Evolutionary conservation across 2,329 filamentous ascomycete genomes (phyloP).

Genomic region (Paecilomyces sp.): DNA sequence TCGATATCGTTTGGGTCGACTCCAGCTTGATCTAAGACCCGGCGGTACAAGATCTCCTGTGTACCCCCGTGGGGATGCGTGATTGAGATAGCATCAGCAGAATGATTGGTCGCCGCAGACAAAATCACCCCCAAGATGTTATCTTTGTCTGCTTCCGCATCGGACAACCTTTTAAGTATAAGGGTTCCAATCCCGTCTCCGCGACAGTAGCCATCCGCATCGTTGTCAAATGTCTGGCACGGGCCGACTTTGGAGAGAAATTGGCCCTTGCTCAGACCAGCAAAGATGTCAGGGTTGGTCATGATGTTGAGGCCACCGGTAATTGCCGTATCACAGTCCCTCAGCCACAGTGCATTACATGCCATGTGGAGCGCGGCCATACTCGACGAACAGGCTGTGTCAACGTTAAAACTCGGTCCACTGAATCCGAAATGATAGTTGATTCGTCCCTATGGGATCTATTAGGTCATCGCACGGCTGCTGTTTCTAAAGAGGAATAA

Average conservation of each 20-base stretch:
- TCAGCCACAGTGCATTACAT: slow-evolving; percentile 65
- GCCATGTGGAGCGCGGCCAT: slow-evolving; percentile 64
- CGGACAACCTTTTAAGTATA: slow-evolving; percentile 71
- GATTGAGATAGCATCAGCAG: slow-evolving; percentile 72
- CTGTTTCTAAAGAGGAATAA: background rate
- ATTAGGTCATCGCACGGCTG: background rate
- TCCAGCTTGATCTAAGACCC: slow-evolving; percentile 64
- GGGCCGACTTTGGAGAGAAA: slow-evolving; percentile 70
- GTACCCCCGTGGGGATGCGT: slow-evolving; percentile 74
- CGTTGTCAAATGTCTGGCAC: slow-evolving; percentile 75
- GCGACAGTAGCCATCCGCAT: slow-evolving; percentile 75
- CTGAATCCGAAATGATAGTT: slow-evolving; percentile 72
- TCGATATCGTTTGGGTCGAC: slow-evolving; percentile 69
- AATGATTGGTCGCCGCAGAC: slow-evolving; percentile 72
- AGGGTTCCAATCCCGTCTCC: slow-evolving; percentile 69
- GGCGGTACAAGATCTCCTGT: slow-evolving; percentile 63
- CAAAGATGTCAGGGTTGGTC: slow-evolving; percentile 75
- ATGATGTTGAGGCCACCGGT: slow-evolving; percentile 70
- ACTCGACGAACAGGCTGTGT: slow-evolving; percentile 73
- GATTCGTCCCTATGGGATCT: slow-evolving; percentile 44
- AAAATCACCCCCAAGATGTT: slow-evolving; percentile 63
- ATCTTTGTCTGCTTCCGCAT: slow-evolving; percentile 70
- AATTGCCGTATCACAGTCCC: slow-evolving; percentile 74
- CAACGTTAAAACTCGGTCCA: slow-evolving; percentile 64
- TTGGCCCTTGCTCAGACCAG: slow-evolving; percentile 66